Conservation (phyloP, 257 asterid genomes). For the Nicotiana benthamiana region DNA sequence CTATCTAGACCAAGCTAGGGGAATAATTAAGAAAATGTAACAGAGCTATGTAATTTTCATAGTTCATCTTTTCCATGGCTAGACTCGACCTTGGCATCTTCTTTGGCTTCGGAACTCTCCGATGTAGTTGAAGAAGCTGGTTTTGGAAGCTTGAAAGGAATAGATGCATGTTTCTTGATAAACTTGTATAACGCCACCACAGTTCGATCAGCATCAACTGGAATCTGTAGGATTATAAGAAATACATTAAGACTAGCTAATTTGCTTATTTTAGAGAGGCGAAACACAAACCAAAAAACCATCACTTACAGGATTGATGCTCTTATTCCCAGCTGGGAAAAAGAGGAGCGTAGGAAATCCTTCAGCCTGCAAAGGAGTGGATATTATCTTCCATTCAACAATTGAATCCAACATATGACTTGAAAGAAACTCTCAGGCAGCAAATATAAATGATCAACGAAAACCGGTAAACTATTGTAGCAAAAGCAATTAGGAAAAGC, state of each 20-base stretch:
- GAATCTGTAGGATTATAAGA: conserved; percentile 34
- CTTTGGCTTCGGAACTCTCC: conserved; percentile 24
- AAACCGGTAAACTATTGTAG: not conserved
- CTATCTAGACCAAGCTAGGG: not conserved
- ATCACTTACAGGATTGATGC: conserved; percentile 67
- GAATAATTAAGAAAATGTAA: not conserved
- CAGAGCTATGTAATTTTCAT: conserved; percentile 17
- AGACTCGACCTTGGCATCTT: conserved; percentile 20
- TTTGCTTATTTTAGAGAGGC: not conserved
- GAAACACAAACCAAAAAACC: not conserved
- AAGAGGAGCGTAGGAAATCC: conserved; percentile 91
- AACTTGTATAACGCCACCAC: conserved; percentile 85
- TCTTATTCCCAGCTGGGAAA: conserved; percentile 92
- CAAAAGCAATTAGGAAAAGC: not conserved
- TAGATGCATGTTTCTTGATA: conserved; percentile 70
- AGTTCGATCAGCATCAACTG: conserved; percentile 67
- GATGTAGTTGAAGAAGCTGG: conserved; percentile 32
- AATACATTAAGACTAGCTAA: not conserved
- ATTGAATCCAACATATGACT: not conserved
- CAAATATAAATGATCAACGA: not conserved
- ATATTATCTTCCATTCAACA: not conserved
- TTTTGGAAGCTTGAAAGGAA: conserved; percentile 80
- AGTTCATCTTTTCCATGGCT: conserved; percentile 65
- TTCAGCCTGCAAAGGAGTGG: conserved; percentile 49
- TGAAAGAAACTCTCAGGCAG: not conserved